A percentile compares a stretch with the other conserved stretches of the same genome.
Evolutionary conservation across 2,329 filamentous ascomycete genomes (phyloP).

Genomic region (Hypoxylon sp.): DNA sequence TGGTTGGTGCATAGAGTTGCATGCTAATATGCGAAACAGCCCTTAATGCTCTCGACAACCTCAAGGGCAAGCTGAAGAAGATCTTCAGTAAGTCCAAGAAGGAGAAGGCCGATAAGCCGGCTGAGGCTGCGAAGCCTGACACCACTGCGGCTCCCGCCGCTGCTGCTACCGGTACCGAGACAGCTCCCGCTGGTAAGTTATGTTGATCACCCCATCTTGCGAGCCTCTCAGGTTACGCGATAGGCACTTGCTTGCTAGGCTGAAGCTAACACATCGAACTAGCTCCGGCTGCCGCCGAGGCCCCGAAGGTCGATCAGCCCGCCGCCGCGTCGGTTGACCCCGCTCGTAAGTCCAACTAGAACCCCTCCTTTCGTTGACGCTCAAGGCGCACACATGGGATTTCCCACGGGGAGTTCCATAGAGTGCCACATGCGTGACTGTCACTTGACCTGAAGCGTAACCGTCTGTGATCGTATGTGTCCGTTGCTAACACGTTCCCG

Average conservation of each 20-base stretch:
- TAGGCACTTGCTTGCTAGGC: conserved; percentile 1
- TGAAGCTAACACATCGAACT: conserved; percentile 25
- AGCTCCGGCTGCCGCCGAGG: conserved; percentile 32
- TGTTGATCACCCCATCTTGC: conserved; percentile 16
- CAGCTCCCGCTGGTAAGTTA: conserved; percentile 48
- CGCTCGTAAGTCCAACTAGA: conserved; percentile 31
- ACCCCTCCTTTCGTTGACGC: conserved; percentile 26
- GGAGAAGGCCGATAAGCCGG: conserved; percentile 40
- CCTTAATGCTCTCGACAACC: conserved; percentile 63
- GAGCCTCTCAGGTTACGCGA: conserved; percentile 2
- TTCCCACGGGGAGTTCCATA: conserved; percentile 15
- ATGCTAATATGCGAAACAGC: conserved; percentile 53
- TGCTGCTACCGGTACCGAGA: conserved; percentile 46
- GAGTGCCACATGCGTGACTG: conserved; percentile 19
- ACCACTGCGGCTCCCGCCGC: conserved; percentile 47
- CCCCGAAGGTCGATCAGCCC: conserved; percentile 34
- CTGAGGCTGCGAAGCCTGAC: conserved; percentile 46
- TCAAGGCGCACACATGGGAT: conserved; percentile 18
- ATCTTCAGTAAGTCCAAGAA: conserved; percentile 47
- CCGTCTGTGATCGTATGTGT: conserved; percentile 24
- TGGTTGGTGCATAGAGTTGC: neutral
- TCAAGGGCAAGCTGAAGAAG: conserved; percentile 63
- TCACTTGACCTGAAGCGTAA: conserved; percentile 11
- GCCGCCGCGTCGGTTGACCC: conserved; percentile 29
- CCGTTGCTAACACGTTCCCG: conserved; percentile 27